Evolutionary conservation across 768 basidiomycete species (phyloP), one percentile per base, ranked within the genome.

Genomic region (Lactifluus subvellereus): DNA sequence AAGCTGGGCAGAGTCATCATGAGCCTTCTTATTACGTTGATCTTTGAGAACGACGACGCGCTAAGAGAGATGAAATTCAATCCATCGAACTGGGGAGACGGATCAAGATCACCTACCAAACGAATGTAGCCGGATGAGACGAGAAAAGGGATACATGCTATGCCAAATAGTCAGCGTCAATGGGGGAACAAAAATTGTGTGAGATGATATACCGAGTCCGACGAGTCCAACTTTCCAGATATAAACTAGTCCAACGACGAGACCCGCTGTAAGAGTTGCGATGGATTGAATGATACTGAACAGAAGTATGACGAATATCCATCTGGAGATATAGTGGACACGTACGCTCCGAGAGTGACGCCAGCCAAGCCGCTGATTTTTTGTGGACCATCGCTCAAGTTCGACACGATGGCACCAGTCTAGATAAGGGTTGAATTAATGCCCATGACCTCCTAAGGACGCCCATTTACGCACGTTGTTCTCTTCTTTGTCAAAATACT

Each of bases 41-140:
- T 90, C 92, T 71, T 94, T 95, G 62, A 94, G 76, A 0, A 94
- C 89, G 59, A 96, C 91, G 42, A 95, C 87, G 35, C 82, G 86
- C 79, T 87, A 59, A 6, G 10, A 20, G 22, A n/a, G 9, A 43
- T 4, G 0, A 10, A n/a, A 48, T 60, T 49, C 6, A 60, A 49
- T 20, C 37, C 10, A 5, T 3, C 16, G 7, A 20, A 54, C 27
- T 16, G 30, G 6, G 30, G 18, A n/a, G 27, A 11, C 2, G 38
- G 14, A 49, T 42, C 5, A 20, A 40, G 33, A 14, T 22, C 13
- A 72, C 82, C 66, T 62, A 88, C 86, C 57, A 94, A 77, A 58
- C 93, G 90, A 65, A 95, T 87, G 69, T 88, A 93, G 40, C 94
- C 94, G 11, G 82, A 75, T 4, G 84, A 86, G 11, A 89, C 72